Evolutionary conservation across 495 filamentous ascomycete species (phyloP), one percentile per base, ranked within the genome.

Genomic region (Neurospora sp.): DNA sequence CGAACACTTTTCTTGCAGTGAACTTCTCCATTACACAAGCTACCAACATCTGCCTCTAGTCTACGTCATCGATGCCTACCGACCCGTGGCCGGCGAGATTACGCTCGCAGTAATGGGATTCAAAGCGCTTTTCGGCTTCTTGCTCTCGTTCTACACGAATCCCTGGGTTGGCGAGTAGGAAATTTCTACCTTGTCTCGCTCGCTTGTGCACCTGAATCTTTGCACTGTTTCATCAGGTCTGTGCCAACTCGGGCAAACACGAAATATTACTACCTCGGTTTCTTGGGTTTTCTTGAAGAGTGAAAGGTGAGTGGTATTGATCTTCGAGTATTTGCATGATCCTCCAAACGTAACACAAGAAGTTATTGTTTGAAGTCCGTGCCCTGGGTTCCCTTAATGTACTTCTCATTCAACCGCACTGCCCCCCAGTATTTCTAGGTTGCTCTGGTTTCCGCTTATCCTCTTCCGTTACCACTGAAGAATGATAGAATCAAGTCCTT

Each of bases 101-200:
- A 85, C 84, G 8, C 80, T 88, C 3, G 79, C 84, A 2, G 82
- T 85, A 4, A 81, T 87, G 35, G 85, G 83, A 3, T 88, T 88
- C 76, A 88, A 89, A 77, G 81, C 83, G 35, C 77, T 85, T 12
- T 88, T 88, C 75, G 86, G 86, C n/a, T 89, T 89, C 74, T 80
- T 88, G 10, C 79, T 89, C 35, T 86, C 86, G 2, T 89, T 89
- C 69, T 89, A 88, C 76, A 88, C 86, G 12, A 89, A 88, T 70
- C 85, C 84, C 0, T 88, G 86, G 87, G 83, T 86, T 69, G 85
- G 85, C 16, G 85, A 86, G 77, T 85, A 22, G 40, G 8, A 20
- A 45, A 7, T 48, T 10, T 3, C n/a, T 20, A 20, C n/a, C n/a
- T 20, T 20, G 44, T 48, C 8, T 20, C 44, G 14, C 41, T 44